phyloP scores from a whole-genome alignment of 2,329 filamentous ascomycete species.

The Arthrobotrys conoides region DNA sequence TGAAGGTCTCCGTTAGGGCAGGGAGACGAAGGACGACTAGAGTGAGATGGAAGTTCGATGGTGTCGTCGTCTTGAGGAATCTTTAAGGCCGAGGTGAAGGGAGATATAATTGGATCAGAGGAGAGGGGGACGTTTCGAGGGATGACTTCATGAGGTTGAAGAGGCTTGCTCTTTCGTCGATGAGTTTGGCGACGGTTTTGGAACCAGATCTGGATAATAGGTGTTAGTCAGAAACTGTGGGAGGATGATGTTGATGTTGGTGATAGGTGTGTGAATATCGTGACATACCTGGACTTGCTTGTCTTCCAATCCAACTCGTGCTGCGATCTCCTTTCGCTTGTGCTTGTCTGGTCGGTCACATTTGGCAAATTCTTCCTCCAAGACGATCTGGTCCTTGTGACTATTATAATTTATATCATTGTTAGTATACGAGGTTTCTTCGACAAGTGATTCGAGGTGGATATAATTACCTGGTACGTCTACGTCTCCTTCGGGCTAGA shows the following conservation, averaged over 20 bases:
- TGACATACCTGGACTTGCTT: conserved; percentile 64
- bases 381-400: conserved; percentile 63
- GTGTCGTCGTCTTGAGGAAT: conserved; percentile 39
- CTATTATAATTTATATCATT: neutral
- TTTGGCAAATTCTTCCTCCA: conserved; percentile 64
- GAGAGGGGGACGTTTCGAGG: conserved; percentile 62
- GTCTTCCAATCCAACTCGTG: conserved; percentile 63
- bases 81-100: conserved; percentile 37
- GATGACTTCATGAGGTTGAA: conserved; percentile 64
- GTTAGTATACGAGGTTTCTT: no score
- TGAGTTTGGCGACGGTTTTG: conserved; percentile 64
- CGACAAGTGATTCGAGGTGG: neutral
- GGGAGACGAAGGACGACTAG: conserved; percentile 57
- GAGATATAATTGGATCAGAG: conserved; percentile 60
- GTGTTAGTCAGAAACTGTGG: no score
- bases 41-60: conserved; percentile 50
- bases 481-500: conserved; percentile 62
- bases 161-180: conserved; percentile 63
- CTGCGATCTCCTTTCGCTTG: conserved; percentile 62
- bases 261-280: neutral
- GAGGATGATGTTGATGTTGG: no score
- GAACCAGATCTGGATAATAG: conserved; percentile 64
- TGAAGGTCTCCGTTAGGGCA: conserved; percentile 27
- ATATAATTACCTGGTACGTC: conserved; percentile 61
- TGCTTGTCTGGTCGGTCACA: conserved; percentile 64